phyloP scores from a whole-genome alignment of 2,329 filamentous ascomycete genomes.

The Sporothrix pallida region DNA sequence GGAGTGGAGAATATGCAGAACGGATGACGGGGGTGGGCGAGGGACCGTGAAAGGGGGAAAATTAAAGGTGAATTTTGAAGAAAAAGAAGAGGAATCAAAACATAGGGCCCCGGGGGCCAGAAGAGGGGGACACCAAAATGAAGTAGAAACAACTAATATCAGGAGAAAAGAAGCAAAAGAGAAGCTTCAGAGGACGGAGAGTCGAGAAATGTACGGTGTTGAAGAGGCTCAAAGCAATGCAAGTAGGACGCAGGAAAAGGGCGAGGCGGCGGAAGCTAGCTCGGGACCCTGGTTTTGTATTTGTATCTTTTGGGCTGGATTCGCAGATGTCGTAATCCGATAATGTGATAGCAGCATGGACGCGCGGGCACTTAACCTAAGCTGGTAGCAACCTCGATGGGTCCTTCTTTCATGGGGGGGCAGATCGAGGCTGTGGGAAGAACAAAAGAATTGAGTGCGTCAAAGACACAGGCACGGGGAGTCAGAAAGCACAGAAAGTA shows the following conservation, averaged over 20 bases:
- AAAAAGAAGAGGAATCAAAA: neutral
- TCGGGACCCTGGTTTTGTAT: constrained; percentile 26
- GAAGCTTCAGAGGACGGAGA: neutral
- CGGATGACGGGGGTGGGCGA: constrained; percentile 19
- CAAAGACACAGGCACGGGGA: neutral
- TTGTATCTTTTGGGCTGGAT: constrained; percentile 15
- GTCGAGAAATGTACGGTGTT: neutral
- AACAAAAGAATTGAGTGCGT: neutral
- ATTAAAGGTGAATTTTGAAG: neutral
- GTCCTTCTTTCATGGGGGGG: constrained; percentile 3
- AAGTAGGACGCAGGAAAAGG: neutral
- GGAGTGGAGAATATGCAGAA: constrained; percentile 23
- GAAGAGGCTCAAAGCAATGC: neutral
- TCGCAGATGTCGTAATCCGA: constrained; percentile 30
- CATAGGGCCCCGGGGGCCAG: neutral
- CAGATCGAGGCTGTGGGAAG: constrained; percentile 23
- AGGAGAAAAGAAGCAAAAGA: neutral
- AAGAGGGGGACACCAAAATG: neutral
- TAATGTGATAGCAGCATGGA: constrained; percentile 26
- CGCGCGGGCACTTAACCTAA: constrained; percentile 27
- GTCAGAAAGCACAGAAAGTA: neutral
- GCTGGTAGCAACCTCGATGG: constrained; percentile 22
- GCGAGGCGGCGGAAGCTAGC: constrained; percentile 20
- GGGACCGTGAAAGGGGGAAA: neutral
- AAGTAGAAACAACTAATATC: neutral